Evolutionary conservation across 2,329 filamentous ascomycete genomes (phyloP), one percentile per base, ranked within the genome.

Genomic region (Lasiodiplodia sp.): DNA sequence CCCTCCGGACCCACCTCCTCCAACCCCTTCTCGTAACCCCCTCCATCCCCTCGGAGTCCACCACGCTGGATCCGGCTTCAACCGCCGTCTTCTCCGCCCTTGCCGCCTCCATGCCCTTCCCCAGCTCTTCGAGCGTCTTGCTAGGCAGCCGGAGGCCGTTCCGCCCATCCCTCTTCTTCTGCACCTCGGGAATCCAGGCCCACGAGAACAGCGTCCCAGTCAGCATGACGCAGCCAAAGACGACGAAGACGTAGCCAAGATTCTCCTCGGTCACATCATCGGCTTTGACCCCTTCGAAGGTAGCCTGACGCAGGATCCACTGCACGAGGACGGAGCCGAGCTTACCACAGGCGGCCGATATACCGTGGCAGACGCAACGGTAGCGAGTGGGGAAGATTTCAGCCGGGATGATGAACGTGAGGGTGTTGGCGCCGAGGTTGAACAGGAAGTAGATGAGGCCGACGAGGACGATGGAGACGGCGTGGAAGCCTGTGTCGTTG

Each of bases 331-430:
- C 80, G 0, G 85, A 84, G 21, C 86, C 86, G 0, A 87, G 74
- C 72, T 87, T 87, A 4, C 86, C 86, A 1, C 80, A 74, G 0
- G 81, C 86, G n/a, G 86, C 86, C 34, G 82, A 81, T 69, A 87
- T 82, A 23, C 86, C 86, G 72, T 87, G 84, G 69, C 83, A 85
- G 1, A 83, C 85, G 65, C 81, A 85, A 21, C 86, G 82, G 72
- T 87, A 87, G 21, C 83, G 79, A 0, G 86, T 87, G 3, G 86
- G 86, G 70, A 87, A 88, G 64, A 86, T 81, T 70, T 87, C 86
- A 14, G 85, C 85, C n/a, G 86, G 83, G 47, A 87, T 84, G 55
- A 79, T 78, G 66, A 79, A 80, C 3, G 78, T 79, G 1, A 77
- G 76, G 4, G 76, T 75, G 58, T 79, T 79, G 4, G 77, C 75